Conservation (phyloP, 2,329 filamentous ascomycete genomes). For the Cercospora sojina region DNA sequence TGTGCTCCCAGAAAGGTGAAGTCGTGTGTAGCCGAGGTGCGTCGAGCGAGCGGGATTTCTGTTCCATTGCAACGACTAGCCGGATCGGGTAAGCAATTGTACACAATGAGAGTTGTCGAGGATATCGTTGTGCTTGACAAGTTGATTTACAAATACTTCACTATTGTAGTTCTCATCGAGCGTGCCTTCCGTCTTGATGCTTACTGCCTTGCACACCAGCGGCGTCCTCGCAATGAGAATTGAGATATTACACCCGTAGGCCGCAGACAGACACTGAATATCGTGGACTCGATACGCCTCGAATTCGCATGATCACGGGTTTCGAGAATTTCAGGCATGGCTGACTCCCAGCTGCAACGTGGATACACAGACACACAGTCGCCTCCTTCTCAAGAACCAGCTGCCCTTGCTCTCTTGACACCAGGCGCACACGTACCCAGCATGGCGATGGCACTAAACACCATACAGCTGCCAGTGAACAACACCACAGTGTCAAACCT, state of each 20-base stretch:
- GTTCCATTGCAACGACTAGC: background rate
- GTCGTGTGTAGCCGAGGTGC: background rate
- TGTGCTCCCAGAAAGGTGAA: slow-evolving; percentile 32
- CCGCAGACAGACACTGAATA: no score
- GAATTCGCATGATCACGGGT: background rate
- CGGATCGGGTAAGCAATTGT: background rate
- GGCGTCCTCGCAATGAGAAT: no score
- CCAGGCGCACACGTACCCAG: background rate
- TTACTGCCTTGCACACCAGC: background rate
- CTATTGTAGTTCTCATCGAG: background rate
- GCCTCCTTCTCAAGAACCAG: background rate
- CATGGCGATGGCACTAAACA: slow-evolving; percentile 19
- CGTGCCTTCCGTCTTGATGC: background rate
- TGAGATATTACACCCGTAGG: no score
- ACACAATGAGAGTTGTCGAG: background rate
- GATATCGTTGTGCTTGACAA: background rate
- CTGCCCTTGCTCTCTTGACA: background rate
- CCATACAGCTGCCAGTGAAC: slow-evolving; percentile 29
- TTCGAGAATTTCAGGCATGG: background rate
- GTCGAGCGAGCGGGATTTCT: background rate
- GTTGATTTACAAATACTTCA: background rate
- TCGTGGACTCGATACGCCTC: background rate
- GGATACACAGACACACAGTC: background rate
- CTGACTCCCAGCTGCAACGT: background rate
- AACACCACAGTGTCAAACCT: slow-evolving; percentile 25